A percentile compares a stretch with the other conserved stretches of the same genome.
These are phyloP conservation scores for Fusarium scirpi DNA, from an alignment of 2,329 filamentous ascomycete species.

Conservation along the genomic window DNA sequence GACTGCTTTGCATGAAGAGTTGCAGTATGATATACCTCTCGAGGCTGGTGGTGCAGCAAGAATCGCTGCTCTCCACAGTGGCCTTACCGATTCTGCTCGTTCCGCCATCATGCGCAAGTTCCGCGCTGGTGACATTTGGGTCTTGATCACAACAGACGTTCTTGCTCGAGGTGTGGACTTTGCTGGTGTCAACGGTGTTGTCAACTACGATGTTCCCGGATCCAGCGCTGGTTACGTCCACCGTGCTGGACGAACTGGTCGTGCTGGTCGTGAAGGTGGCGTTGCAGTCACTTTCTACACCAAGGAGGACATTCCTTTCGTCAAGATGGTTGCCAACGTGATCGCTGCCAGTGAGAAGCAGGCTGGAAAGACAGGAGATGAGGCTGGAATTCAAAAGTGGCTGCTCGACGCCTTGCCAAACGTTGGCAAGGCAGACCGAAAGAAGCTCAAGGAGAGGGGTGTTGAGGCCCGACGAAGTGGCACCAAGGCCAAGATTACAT, in stretches of 20 bases:
- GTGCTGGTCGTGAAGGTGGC: slow-evolving; percentile 87
- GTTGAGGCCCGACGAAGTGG: slow-evolving; percentile 75
- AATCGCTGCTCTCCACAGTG: slow-evolving; percentile 90
- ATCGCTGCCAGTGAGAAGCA: slow-evolving; percentile 86
- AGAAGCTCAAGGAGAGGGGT: slow-evolving; percentile 83
- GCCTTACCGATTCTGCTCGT: slow-evolving; percentile 80
- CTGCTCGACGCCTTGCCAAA: slow-evolving; percentile 87
- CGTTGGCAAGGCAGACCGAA: slow-evolving; percentile 84
- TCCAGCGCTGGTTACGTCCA: slow-evolving; percentile 92
- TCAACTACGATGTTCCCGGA: slow-evolving; percentile 98
- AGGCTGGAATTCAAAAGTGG: slow-evolving; percentile 81
- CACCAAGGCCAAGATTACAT: slow-evolving; percentile 76
- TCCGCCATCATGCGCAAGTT: slow-evolving; percentile 89
- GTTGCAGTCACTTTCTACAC: slow-evolving; percentile 95
- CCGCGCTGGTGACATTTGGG: slow-evolving; percentile 92
- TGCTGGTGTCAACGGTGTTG: slow-evolving; percentile 91
- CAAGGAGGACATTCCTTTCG: slow-evolving; percentile 88
- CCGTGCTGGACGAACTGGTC: slow-evolving; percentile 89
- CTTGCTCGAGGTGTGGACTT: slow-evolving; percentile 95
- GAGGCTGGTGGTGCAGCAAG: slow-evolving; percentile 86
- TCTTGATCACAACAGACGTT: slow-evolving; percentile 95
- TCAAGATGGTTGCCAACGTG: slow-evolving; percentile 93
- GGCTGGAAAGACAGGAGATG: slow-evolving; percentile 63
- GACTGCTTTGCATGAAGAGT: slow-evolving; percentile 85
- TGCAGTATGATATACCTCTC: slow-evolving; percentile 92